Percentiles rank a stretch among this genome's conserved stretches.
These are phyloP conservation scores for Penicillium rolfsii DNA, from an alignment of 2,329 filamentous ascomycete genomes.

Conservation along the genomic window DNA sequence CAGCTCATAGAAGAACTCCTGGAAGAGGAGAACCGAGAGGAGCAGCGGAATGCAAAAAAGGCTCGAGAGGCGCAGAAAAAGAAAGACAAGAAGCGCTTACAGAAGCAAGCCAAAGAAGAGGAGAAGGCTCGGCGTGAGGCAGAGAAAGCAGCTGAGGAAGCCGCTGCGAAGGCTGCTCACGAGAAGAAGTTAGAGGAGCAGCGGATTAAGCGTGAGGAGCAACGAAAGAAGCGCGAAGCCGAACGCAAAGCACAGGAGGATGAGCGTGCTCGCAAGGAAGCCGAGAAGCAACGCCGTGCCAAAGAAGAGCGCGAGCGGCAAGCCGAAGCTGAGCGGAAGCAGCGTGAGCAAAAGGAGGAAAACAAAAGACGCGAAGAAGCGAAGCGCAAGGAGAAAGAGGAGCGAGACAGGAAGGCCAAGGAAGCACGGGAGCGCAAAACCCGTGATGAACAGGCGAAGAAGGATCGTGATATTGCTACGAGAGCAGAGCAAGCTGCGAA, in stretches of 20 bases:
- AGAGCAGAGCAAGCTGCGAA: slow-evolving; percentile 47
- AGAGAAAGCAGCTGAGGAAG: slow-evolving; percentile 86
- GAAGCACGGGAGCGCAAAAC: slow-evolving; percentile 64
- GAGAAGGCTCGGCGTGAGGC: slow-evolving; percentile 86
- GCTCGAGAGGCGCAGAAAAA: slow-evolving; percentile 92
- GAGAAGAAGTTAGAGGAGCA: slow-evolving; percentile 80
- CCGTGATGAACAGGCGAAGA: slow-evolving; percentile 53
- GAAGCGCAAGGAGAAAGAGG: slow-evolving; percentile 77
- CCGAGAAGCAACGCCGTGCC: slow-evolving; percentile 75
- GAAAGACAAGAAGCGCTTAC: slow-evolving; percentile 88
- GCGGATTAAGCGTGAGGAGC: slow-evolving; percentile 81
- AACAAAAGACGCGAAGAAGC: slow-evolving; percentile 72
- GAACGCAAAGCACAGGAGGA: slow-evolving; percentile 91
- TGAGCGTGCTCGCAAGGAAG: slow-evolving; percentile 80
- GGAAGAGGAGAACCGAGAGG: slow-evolving; percentile 76
- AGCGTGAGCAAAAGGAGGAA: slow-evolving; percentile 78
- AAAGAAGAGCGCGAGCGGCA: slow-evolving; percentile 86
- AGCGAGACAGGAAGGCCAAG: slow-evolving; percentile 66
- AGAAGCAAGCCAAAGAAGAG: slow-evolving; percentile 87
- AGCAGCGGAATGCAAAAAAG: slow-evolving; percentile 86
- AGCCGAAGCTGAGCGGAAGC: slow-evolving; percentile 81
- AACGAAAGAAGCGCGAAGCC: slow-evolving; percentile 85
- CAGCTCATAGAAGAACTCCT: slow-evolving; percentile 89
- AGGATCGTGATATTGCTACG: slow-evolving; percentile 59
- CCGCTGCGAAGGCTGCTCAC: slow-evolving; percentile 73